These are phyloP conservation scores for Graphilbum ipis-grandicollis DNA, from an alignment of 2,329 filamentous ascomycete genomes.

Conservation along the genomic window DNA sequence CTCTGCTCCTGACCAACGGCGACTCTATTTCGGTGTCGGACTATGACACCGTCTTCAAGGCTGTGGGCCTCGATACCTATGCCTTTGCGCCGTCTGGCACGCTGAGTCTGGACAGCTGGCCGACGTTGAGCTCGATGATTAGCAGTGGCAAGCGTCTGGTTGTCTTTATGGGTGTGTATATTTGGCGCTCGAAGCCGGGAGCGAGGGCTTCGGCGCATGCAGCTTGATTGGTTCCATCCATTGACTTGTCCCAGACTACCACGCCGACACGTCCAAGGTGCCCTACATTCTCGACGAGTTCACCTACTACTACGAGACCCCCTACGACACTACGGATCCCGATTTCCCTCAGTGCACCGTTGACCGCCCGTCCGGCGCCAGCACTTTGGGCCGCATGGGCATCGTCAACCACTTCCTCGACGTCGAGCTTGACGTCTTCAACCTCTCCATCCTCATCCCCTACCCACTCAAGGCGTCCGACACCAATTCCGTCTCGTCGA, in stretches of 20 bases:
- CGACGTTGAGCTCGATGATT: slow-evolving; percentile 52
- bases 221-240: no score
- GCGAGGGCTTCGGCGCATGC: no score
- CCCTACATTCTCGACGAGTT: slow-evolving; percentile 49
- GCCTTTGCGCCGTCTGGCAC: slow-evolving; percentile 32
- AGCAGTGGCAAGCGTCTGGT: slow-evolving; percentile 43
- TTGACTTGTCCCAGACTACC: slow-evolving; percentile 38
- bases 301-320: slow-evolving; percentile 47
- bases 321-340: slow-evolving; percentile 43
- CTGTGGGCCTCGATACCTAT: slow-evolving; percentile 36
- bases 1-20: slow-evolving; percentile 43
- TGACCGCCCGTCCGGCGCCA: slow-evolving; percentile 35
- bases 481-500: slow-evolving; percentile 29
- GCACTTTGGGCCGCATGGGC: slow-evolving; percentile 23
- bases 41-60: slow-evolving; percentile 34
- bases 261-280: slow-evolving; percentile 28
- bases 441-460: slow-evolving; percentile 12
- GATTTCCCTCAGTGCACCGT: slow-evolving; percentile 48
- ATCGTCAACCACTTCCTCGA: slow-evolving; percentile 50
- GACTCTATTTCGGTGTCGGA: slow-evolving; percentile 38
- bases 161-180: slow-evolving; percentile 44
- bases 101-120: slow-evolving; percentile 38
- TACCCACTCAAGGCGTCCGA: slow-evolving; percentile 16
- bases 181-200: no score
- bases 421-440: slow-evolving; percentile 17